These are phyloP conservation scores for Verticillium nonalfalfae DNA, from an alignment of 2,329 filamentous ascomycete species.

Conservation along the genomic window DNA sequence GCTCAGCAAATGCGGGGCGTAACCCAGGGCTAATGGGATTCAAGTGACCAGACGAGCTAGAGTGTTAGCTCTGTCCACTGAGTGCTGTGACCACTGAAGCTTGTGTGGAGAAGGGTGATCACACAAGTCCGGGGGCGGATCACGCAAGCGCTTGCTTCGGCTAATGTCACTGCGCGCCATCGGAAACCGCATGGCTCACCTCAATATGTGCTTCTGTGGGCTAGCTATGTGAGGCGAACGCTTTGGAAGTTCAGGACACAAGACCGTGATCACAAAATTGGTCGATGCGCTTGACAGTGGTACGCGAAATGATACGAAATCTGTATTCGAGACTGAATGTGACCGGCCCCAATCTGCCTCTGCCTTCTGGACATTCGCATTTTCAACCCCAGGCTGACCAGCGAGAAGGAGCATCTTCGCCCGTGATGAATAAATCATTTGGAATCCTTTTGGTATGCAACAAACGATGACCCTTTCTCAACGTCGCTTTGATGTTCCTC, in stretches of 20 bases:
- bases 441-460: background rate
- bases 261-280: too few relatives aligned
- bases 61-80: too few relatives aligned
- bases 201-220: too few relatives aligned
- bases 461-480: background rate
- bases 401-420: too few relatives aligned
- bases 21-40: background rate
- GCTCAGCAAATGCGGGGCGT: background rate
- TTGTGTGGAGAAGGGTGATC: background rate
- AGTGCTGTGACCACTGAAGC: background rate
- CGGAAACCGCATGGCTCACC: background rate
- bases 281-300: too few relatives aligned
- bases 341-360: too few relatives aligned
- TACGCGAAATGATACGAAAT: too few relatives aligned
- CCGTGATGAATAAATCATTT: background rate
- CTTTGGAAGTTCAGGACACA: too few relatives aligned
- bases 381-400: too few relatives aligned
- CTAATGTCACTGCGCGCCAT: background rate
- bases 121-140: background rate
- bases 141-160: background rate
- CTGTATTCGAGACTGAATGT: too few relatives aligned
- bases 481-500: background rate
- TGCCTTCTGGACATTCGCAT: too few relatives aligned
- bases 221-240: too few relatives aligned
- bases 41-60: background rate